Base-by-base conservation (phyloP, 2,329 filamentous ascomycete species). In the Volutella citrinella region DNA sequence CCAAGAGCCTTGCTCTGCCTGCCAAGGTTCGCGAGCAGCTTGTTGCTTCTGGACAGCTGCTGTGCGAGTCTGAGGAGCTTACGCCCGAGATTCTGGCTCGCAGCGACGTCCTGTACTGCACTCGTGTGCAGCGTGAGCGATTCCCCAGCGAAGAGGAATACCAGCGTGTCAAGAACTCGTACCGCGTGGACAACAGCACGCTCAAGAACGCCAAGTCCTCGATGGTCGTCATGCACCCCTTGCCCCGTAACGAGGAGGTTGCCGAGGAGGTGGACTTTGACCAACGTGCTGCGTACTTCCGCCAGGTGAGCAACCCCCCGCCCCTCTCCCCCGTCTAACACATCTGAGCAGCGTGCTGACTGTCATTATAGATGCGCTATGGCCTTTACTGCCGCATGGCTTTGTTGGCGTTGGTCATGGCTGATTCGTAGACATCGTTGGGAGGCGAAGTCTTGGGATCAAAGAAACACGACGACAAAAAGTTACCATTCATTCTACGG, bases 381-480 rank as follows among this genome's bases (percentile, higher is more conserved):
- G 93, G 93, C 53, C 78, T 98, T 54, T 97, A 96, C 75, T 94
- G 87, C 65, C 85, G 93, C 62, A 98, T 98, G 93, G 93, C 93
- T 52, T 69, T 98, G 68, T 75, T 98, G 63, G 93, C 93, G 49
- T 73, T 97, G 63, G 87, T 97, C 64, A 84, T 98, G 85, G 56
- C 56, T 46, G 52, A 57, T 33, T 56, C 49, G 32, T 60, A 55
- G 39, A 37, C 27, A 27, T 16, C 18, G 8, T 10, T 20, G 6
- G 17, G 18, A 31, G 34, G 27, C 30, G 38, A 17, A 43, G 29
- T 19, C 17, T 26, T 27, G 37, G 30, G 35, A 32, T 44, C 29
- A 38, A 24, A 25, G 8, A 22, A 12, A 22, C 9, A 22, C 9
- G 20, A 12, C 20, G 20, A 9, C 9, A 22, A 18, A 15, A 16